These are phyloP conservation scores for Chalaropsis thielavioides DNA, from an alignment of 2,329 filamentous ascomycete genomes.

Conservation along the genomic window DNA sequence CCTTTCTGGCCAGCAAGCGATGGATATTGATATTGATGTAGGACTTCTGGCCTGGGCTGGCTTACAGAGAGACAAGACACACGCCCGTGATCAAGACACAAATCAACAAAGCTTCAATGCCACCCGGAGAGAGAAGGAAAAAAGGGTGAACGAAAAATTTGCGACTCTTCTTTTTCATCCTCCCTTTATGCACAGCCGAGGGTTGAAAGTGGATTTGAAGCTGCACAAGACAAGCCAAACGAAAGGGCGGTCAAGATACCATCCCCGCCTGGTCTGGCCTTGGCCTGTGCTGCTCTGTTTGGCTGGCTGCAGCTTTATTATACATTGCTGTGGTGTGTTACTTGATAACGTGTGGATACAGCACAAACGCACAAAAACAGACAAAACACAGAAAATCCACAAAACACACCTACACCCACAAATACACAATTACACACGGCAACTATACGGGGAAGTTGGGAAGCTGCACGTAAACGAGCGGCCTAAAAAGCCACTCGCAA, in stretches of 20 bases:
- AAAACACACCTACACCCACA: background rate
- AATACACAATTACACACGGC: background rate
- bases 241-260: background rate
- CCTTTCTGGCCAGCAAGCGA: background rate
- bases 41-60: background rate
- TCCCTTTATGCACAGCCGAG: background rate
- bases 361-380: background rate
- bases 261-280: background rate
- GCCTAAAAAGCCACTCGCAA: background rate
- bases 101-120: background rate
- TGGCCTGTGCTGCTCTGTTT: background rate
- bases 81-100: background rate
- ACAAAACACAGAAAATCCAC: background rate
- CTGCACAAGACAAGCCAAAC: background rate
- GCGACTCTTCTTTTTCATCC: background rate
- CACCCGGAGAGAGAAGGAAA: background rate
- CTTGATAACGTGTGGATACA: background rate
- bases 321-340: background rate
- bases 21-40: background rate
- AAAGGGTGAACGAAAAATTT: background rate
- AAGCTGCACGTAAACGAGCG: background rate
- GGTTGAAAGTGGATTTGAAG: background rate
- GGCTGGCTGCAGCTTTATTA: background rate
- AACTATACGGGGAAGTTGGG: background rate
- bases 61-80: background rate